A percentile compares a stretch with the other conserved stretches of the same genome.
These are phyloP conservation scores for Kwoniella shivajii DNA, from an alignment of 1,284 basidiomycete species.

Conservation along the genomic window DNA sequence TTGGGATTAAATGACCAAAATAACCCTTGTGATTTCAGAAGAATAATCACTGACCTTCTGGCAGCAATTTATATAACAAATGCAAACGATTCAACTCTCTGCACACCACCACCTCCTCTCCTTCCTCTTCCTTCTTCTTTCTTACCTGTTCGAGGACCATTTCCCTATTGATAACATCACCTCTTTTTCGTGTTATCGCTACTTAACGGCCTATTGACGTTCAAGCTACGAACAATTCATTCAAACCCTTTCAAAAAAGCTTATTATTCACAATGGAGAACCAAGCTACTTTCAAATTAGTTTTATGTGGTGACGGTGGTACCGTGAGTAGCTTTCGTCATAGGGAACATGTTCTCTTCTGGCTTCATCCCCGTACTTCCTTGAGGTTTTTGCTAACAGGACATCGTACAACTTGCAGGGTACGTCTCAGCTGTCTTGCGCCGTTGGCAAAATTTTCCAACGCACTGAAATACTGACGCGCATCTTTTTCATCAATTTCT, in stretches of 20 bases:
- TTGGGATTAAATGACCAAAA: slow-evolving; percentile 1
- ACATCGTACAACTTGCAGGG: not conserved
- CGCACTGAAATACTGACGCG: not conserved
- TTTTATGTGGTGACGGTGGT: slow-evolving; percentile 93
- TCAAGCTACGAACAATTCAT: not conserved
- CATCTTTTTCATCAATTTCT: not conserved
- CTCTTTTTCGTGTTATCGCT: not conserved
- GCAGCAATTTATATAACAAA: no score
- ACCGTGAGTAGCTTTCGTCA: slow-evolving; percentile 65
- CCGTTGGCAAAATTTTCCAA: not conserved
- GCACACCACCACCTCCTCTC: not conserved
- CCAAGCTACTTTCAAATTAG: slow-evolving; percentile 97
- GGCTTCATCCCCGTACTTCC: not conserved
- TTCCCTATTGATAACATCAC: not conserved
- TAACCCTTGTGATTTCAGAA: no score
- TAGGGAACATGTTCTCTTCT: slow-evolving; percentile 12
- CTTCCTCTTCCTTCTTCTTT: not conserved
- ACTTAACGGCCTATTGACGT: not conserved
- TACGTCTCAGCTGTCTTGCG: no score
- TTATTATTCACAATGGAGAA: slow-evolving; percentile 43
- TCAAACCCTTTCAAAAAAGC: not conserved
- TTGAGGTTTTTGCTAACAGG: not conserved
- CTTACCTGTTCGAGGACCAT: not conserved
- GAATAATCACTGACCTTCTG: no score
- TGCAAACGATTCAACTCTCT: not conserved